Evolutionary conservation across 352 stramenopile genomes (phyloP).

Genomic region (Phytophthora fragariae): DNA sequence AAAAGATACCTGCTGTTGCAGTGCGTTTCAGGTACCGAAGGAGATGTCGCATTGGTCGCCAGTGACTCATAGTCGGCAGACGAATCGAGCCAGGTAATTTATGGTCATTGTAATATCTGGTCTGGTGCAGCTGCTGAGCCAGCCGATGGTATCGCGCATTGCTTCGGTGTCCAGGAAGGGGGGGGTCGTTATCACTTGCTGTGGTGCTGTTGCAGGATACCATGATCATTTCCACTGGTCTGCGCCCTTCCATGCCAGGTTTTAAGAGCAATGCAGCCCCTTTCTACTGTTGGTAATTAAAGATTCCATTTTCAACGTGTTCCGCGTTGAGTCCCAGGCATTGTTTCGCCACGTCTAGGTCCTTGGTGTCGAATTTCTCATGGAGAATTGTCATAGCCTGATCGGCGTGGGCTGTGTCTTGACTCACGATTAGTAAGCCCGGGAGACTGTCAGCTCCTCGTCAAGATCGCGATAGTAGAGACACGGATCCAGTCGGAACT

Average conservation of each 20-base stretch:
- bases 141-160: constrained; percentile 4
- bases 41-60: not conserved
- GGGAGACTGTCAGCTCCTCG: not conserved
- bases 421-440: not conserved
- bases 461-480: not conserved
- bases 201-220: not conserved
- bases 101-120: not conserved
- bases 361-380: constrained; percentile 1
- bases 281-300: not conserved
- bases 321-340: not conserved
- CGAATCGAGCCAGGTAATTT: constrained; percentile 6
- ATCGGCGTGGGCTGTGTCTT: not conserved
- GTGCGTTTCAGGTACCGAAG: constrained; percentile 3
- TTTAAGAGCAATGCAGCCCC: not conserved
- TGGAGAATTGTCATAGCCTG: not conserved
- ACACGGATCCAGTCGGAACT: not conserved
- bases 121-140: constrained; percentile 4
- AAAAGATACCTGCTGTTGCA: not conserved
- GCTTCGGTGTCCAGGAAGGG: not conserved
- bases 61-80: not conserved
- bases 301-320: not conserved
- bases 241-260: not conserved
- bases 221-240: not conserved
- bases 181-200: no score
- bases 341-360: not conserved